A percentile compares a stretch with the other conserved stretches of the same genome.
Conservation (phyloP, 441 rosid genomes). For the Manihot esculenta region DNA sequence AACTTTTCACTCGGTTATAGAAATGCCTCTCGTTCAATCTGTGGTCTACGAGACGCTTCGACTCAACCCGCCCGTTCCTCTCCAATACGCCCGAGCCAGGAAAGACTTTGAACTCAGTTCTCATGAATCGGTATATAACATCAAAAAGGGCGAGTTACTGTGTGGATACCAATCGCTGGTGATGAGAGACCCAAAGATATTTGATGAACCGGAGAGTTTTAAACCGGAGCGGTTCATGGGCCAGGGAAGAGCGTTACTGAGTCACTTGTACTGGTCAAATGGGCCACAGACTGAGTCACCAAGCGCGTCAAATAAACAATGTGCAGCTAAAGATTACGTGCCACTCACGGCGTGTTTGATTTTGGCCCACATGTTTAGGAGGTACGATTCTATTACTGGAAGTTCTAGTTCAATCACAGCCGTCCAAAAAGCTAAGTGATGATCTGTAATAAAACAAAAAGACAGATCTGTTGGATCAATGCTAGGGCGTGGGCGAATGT, state of each 20-base stretch:
- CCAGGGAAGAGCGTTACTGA: slow-evolving; percentile 44
- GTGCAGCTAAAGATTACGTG: slow-evolving; percentile 71
- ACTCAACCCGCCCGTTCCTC: slow-evolving; percentile 67
- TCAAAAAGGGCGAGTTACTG: slow-evolving; percentile 76
- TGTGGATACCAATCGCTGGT: slow-evolving; percentile 73
- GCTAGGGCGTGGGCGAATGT: too few species aligned
- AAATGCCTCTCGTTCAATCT: slow-evolving; percentile 65
- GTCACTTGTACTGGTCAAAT: slow-evolving; percentile 77
- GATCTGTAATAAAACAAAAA: too few species aligned
- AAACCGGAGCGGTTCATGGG: slow-evolving; percentile 66
- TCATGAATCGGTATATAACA: slow-evolving; percentile 59
- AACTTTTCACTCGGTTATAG: slow-evolving; percentile 54
- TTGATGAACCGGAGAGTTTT: slow-evolving; percentile 64
- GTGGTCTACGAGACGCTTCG: slow-evolving; percentile 74
- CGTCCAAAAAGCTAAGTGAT: slow-evolving; percentile 38
- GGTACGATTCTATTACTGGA: slow-evolving; percentile 57
- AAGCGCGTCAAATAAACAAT: slow-evolving; percentile 62
- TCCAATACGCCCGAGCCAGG: slow-evolving; percentile 75
- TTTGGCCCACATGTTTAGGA: slow-evolving; percentile 55
- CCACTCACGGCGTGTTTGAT: slow-evolving; percentile 49
- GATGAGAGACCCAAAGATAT: slow-evolving; percentile 63
- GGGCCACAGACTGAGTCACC: slow-evolving; percentile 83
- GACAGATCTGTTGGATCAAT: too few species aligned
- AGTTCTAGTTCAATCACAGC: slow-evolving; percentile 43
- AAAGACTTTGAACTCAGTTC: slow-evolving; percentile 63